These are phyloP conservation scores for Amaranthus tricolor DNA, from an alignment of 179 eudicot genomes.

Conservation along the genomic window DNA sequence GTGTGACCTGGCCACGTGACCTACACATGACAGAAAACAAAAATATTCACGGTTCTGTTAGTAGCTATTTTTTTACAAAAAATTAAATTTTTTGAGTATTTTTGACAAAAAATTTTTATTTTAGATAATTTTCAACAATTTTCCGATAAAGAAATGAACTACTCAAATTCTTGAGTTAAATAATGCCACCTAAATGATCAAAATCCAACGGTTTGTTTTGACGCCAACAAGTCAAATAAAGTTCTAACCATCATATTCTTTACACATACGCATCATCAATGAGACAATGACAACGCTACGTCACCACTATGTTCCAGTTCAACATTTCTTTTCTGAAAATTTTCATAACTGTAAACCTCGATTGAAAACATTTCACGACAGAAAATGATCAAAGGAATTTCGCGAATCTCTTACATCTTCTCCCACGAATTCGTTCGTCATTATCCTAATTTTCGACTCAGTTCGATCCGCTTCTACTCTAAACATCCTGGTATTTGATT, in stretches of 20 bases:
- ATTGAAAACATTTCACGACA: background rate
- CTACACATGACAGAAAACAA: too few relatives aligned
- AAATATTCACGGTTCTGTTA: too few relatives aligned
- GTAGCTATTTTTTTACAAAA: too few relatives aligned
- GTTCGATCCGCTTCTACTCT: constrained; percentile 41
- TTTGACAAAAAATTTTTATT: too few relatives aligned
- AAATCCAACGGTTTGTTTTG: background rate
- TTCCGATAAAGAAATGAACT: too few relatives aligned
- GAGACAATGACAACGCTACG: constrained; percentile 8
- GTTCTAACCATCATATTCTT: constrained; percentile 4
- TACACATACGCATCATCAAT: constrained; percentile 1
- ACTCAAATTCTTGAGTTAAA: too few relatives aligned
- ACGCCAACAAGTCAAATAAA: constrained; percentile 17
- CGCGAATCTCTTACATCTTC: constrained; percentile 31
- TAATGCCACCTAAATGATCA: too few relatives aligned
- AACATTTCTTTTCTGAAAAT: background rate
- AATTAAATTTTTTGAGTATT: too few relatives aligned
- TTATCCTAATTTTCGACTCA: constrained; percentile 28
- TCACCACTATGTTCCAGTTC: constrained; percentile 1
- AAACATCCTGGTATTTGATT: constrained; percentile 35
- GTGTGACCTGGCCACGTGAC: too few relatives aligned
- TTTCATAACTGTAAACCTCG: background rate
- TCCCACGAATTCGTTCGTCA: constrained; percentile 35
- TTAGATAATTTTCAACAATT: too few relatives aligned
- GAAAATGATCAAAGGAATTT: constrained; percentile 38